A percentile compares a stretch with the other conserved stretches of the same genome.
Evolutionary conservation across 1,284 basidiomycete genomes (phyloP).

Genomic region (Schizophyllum commune): DNA sequence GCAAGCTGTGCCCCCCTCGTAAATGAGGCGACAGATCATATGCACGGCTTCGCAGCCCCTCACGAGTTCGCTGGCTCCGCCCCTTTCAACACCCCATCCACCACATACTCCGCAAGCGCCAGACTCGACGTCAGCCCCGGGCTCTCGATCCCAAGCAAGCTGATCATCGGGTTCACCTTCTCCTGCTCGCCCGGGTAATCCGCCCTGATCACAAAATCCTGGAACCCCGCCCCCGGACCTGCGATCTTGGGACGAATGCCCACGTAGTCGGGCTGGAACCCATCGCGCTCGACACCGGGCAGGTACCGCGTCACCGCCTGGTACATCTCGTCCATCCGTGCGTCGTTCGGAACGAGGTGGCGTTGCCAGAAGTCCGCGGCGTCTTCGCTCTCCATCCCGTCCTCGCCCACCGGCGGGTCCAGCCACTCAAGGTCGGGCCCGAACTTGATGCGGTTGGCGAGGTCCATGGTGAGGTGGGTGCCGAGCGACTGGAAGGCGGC

Average conservation of each 20-base stretch:
- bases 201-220: constrained; percentile 73
- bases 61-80: background rate
- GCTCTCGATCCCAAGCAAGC: constrained; percentile 71
- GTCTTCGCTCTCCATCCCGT: constrained; percentile 28
- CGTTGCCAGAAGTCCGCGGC: constrained; percentile 68
- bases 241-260: constrained; percentile 90
- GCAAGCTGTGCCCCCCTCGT: too few species aligned
- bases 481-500: constrained; percentile 77
- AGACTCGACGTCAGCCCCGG: constrained; percentile 71
- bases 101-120: constrained; percentile 67
- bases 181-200: constrained; percentile 34
- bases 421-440: constrained; percentile 94
- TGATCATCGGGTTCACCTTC: constrained; percentile 48
- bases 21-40: too few species aligned
- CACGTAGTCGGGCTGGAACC: constrained; percentile 82
- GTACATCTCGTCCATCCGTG: constrained; percentile 57
- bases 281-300: constrained; percentile 56
- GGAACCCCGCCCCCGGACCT: constrained; percentile 68
- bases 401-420: constrained; percentile 36
- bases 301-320: constrained; percentile 67
- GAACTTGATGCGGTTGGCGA: constrained; percentile 85
- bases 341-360: constrained; percentile 63
- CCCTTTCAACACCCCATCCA: constrained; percentile 43
- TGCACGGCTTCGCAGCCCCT: too few species aligned
- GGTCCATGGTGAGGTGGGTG: constrained; percentile 85